phyloP scores from a whole-genome alignment of 176 grass and related monocot species.

The Oryza australiensis region DNA sequence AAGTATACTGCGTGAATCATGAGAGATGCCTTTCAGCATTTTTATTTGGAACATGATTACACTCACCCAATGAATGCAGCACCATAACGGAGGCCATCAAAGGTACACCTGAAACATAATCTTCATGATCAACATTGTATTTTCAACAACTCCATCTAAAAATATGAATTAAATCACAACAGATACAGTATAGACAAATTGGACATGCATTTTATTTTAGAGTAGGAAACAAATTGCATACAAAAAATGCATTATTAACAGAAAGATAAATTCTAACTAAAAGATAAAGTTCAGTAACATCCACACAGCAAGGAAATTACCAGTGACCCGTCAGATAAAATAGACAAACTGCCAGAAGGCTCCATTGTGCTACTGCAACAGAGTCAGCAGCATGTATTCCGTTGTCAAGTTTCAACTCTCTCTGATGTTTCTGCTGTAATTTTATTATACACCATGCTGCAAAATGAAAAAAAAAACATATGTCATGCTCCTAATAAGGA shows the following conservation, averaged over 20 bases:
- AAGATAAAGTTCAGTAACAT: conserved; percentile 14
- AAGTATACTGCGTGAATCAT: conserved; percentile 25
- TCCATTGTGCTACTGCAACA: conserved; percentile 81
- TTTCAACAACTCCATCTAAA: conserved; percentile 2
- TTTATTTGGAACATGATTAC: conserved; percentile 22
- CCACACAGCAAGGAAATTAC: conserved; percentile 51
- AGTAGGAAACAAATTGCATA: conserved; percentile 15
- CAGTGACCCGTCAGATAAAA: conserved; percentile 96
- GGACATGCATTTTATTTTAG: background rate
- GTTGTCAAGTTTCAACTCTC: conserved; percentile 37
- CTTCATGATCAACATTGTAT: conserved; percentile 28
- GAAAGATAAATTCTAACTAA: background rate
- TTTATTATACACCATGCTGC: conserved; percentile 86
- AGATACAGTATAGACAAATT: conserved; percentile 19
- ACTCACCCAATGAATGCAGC: conserved; percentile 94
- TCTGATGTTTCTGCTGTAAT: conserved; percentile 43
- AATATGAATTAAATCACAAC: conserved; percentile 13
- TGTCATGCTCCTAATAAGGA: conserved; percentile 10
- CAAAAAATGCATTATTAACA: background rate
- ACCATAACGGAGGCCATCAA: conserved; percentile 94
- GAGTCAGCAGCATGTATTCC: conserved; percentile 51
- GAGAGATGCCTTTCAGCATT: conserved; percentile 2
- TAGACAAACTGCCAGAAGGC: conserved; percentile 77
- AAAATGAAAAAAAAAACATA: conserved; percentile 33
- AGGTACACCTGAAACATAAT: conserved; percentile 74